A percentile compares a stretch with the other conserved stretches of the same genome.
Evolutionary conservation across 1,284 basidiomycete species (phyloP).

Genomic region (Microbotryomycetes sp.): DNA sequence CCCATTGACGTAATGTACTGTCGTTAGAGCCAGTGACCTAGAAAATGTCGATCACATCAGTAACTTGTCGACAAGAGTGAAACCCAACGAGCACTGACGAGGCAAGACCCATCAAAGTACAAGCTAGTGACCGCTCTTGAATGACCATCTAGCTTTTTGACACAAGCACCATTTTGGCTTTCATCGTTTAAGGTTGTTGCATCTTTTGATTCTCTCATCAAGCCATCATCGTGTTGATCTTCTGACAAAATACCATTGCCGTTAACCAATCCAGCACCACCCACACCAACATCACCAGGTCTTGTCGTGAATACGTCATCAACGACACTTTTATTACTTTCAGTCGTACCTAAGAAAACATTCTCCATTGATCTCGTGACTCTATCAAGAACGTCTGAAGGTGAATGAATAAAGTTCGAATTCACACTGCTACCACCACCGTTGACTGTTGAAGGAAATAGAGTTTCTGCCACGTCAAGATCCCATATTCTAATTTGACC

Average conservation of each 20-base stretch:
- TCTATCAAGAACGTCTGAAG: not conserved
- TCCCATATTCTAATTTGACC: conserved; percentile 82
- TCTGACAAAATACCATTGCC: conserved; percentile 4
- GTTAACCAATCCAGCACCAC: conserved; percentile 8
- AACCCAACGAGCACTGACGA: conserved; percentile 53
- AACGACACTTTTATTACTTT: not conserved
- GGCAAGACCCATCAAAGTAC: conserved; percentile 89
- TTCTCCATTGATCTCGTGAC: conserved; percentile 6
- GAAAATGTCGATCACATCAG: not conserved
- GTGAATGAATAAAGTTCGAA: too few species aligned
- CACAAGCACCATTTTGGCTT: conserved; percentile 54
- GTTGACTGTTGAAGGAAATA: not conserved
- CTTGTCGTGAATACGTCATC: conserved; percentile 23
- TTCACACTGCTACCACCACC: not conserved
- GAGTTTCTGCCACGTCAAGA: conserved; percentile 54
- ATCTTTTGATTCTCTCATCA: conserved; percentile 57
- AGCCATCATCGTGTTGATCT: too few species aligned
- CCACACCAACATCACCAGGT: not conserved
- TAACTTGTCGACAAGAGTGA: conserved; percentile 3
- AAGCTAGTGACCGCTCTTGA: conserved; percentile 84
- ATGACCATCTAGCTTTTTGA: conserved; percentile 79
- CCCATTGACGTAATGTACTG: conserved; percentile 98
- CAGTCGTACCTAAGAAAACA: not conserved
- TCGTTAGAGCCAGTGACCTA: conserved; percentile 95
- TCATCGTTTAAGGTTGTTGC: conserved; percentile 44